Percentiles rank a stretch among this genome's conserved stretches.
Evolutionary conservation across 2,329 filamentous ascomycete genomes (phyloP).

Genomic region (Diplodia intermedia): DNA sequence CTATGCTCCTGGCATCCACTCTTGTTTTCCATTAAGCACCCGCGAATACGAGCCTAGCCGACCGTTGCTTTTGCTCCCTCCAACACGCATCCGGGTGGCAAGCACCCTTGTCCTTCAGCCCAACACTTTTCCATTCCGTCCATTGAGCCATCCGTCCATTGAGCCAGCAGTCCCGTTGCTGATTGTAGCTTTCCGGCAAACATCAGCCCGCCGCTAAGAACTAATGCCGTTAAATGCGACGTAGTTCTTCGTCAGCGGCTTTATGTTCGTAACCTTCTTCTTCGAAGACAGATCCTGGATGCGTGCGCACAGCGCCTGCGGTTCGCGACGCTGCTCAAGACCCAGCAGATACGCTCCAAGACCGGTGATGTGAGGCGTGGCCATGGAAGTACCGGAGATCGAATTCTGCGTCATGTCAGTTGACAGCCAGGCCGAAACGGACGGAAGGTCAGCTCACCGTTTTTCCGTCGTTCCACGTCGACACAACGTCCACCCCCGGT

Average conservation of each 20-base stretch:
- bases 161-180: background rate
- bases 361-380: slow-evolving; percentile 94
- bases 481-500: slow-evolving; percentile 62
- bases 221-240: slow-evolving; percentile 62
- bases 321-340: slow-evolving; percentile 67
- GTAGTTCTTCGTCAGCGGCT: slow-evolving; percentile 57
- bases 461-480: slow-evolving; percentile 51
- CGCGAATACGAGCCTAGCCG: background rate
- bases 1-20: slow-evolving; percentile 1
- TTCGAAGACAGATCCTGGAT: slow-evolving; percentile 55
- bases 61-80: background rate
- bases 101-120: background rate
- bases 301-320: slow-evolving; percentile 57
- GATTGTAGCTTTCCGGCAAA: too few species aligned
- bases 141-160: background rate
- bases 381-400: slow-evolving; percentile 99
- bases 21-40: background rate
- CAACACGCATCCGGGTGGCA: background rate
- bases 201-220: background rate
- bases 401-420: slow-evolving; percentile 67
- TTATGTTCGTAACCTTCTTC: slow-evolving; percentile 52
- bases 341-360: slow-evolving; percentile 97
- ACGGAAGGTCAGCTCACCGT: slow-evolving; percentile 1
- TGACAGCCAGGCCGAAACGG: background rate
- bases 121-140: background rate